These are phyloP conservation scores for Eragrostis curvula DNA, from an alignment of 176 grass and related monocot genomes.

Conservation along the genomic window DNA sequence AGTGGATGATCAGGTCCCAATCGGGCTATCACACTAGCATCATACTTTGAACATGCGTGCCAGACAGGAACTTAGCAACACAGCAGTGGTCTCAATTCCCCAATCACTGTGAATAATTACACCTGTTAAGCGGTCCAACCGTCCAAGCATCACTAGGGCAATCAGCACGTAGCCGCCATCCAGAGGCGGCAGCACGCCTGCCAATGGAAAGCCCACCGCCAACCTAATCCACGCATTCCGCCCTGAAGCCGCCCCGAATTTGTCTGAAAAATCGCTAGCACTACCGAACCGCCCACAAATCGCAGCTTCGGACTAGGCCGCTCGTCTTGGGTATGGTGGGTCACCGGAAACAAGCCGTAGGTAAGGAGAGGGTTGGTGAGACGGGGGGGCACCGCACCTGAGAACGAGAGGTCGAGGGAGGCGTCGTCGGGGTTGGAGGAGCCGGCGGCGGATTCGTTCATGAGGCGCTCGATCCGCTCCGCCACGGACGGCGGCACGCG, in stretches of 20 bases:
- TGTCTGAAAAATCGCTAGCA: background rate
- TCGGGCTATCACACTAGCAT: background rate
- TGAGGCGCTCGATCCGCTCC: slow-evolving; percentile 78
- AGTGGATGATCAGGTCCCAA: background rate
- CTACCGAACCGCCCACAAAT: background rate
- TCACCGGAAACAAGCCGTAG: background rate
- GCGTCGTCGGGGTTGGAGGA: slow-evolving; percentile 64
- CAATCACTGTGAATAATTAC: background rate
- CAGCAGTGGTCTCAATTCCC: background rate
- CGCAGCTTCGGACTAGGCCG: background rate
- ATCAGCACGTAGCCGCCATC: background rate
- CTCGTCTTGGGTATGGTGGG: background rate
- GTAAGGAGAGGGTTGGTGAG: background rate
- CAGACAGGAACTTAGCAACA: background rate
- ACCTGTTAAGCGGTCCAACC: background rate
- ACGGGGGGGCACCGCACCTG: slow-evolving; percentile 40
- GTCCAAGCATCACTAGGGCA: slow-evolving; percentile 1
- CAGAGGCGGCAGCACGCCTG: background rate
- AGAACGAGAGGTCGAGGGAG: slow-evolving; percentile 84
- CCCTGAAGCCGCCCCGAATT: slow-evolving; percentile 11
- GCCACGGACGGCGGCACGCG: slow-evolving; percentile 78
- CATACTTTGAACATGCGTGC: background rate
- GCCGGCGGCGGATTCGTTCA: slow-evolving; percentile 63
- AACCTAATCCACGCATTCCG: background rate
- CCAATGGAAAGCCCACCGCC: background rate